Percentiles rank a stretch among this genome's conserved stretches.
Evolutionary conservation across 2,329 filamentous ascomycete species (phyloP).

Genomic region (Diaporthe nobilis): DNA sequence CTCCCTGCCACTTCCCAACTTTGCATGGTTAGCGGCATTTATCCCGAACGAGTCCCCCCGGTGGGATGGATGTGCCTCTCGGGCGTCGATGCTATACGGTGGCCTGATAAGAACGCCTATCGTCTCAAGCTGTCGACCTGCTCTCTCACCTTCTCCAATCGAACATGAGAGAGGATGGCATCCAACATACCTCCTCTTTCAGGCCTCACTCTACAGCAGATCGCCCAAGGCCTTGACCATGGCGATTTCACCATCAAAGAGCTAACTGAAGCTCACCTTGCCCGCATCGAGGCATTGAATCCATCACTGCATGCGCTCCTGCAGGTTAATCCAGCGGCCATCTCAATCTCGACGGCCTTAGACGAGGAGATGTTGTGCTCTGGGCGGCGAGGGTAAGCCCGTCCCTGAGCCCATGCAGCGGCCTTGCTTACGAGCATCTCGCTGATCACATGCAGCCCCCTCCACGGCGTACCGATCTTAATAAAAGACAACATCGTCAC

Average conservation of each 20-base stretch:
- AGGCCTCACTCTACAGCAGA: not conserved
- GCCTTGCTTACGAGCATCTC: not conserved
- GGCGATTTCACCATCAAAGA: slow-evolving; percentile 4
- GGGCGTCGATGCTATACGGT: not conserved
- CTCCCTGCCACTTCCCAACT: not conserved
- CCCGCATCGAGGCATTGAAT: not conserved
- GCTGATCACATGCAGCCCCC: not conserved
- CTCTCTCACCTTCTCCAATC: not conserved
- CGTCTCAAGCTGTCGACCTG: not conserved
- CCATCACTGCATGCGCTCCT: not conserved
- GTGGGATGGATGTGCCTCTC: not conserved
- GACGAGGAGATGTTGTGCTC: not conserved
- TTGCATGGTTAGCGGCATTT: not conserved
- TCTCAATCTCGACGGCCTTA: not conserved
- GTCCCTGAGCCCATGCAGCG: too few species aligned
- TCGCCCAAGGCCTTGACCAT: slow-evolving; percentile 1
- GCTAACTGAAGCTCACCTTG: not conserved
- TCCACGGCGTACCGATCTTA: not conserved
- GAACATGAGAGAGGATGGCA: not conserved
- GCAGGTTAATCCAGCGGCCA: not conserved
- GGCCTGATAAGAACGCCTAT: too few species aligned
- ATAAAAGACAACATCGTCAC: not conserved
- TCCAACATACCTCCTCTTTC: not conserved
- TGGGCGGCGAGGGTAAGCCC: not conserved
- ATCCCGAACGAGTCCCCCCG: too few species aligned